Conservation (phyloP, 768 basidiomycete species). For the Tulasnella sp. region DNA sequence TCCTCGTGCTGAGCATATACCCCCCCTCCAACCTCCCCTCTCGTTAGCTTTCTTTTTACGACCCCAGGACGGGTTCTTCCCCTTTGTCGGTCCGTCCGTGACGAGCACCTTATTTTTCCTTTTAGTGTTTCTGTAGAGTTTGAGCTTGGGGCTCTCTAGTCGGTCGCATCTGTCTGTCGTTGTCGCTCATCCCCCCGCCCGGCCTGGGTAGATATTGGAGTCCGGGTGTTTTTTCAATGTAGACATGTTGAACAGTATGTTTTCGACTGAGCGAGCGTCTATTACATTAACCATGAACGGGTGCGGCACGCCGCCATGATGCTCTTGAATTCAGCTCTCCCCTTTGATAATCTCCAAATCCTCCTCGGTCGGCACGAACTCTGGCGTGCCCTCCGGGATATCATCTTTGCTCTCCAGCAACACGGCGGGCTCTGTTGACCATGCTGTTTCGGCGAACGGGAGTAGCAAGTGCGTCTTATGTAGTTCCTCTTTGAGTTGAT, state of each 20-base stretch:
- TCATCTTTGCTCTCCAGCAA: background rate
- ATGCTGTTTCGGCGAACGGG: background rate
- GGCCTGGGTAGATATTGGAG: background rate
- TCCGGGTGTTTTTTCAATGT: background rate
- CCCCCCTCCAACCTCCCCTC: background rate
- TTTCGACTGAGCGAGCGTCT: background rate
- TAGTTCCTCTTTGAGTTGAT: background rate
- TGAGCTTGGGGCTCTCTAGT: background rate
- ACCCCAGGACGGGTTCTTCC: background rate
- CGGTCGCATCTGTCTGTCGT: background rate
- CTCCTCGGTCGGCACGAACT: background rate
- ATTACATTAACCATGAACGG: too few relatives aligned
- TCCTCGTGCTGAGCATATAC: conserved; percentile 10
- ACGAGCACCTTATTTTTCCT: background rate
- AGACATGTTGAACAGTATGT: background rate
- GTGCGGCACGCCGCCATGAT: background rate
- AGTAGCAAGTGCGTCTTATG: background rate
- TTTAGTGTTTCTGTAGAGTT: background rate
- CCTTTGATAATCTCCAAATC: conserved; percentile 12
- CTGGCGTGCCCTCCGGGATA: background rate
- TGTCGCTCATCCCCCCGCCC: background rate
- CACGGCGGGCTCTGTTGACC: background rate
- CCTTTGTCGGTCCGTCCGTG: background rate
- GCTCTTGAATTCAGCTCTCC: background rate
- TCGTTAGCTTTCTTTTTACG: background rate